Evolutionary conservation across 2,329 filamentous ascomycete species (phyloP), one percentile per base, ranked within the genome.

Genomic region (Beauveria sp.): DNA sequence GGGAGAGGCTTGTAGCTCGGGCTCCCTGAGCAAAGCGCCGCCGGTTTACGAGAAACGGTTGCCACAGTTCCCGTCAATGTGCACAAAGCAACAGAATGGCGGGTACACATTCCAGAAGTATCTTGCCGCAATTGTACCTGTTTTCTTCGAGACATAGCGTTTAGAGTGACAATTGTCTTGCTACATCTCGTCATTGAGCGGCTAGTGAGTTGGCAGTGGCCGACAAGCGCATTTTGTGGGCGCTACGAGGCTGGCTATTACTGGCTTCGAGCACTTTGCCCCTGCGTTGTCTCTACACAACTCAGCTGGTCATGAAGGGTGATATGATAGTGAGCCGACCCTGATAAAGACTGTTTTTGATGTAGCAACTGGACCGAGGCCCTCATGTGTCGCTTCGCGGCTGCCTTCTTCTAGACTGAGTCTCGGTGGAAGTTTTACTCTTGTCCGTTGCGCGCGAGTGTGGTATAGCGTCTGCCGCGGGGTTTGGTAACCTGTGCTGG

Each of bases 141-240:
- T 24, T 18, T 30, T n/a, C n/a, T 46, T 26, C 26, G 26, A 43
- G 26, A 43, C 5, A 41, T 16, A 28, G 43, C 30, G 18, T 28
- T 24, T n/a, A 28, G 47, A 59, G 47, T 30, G 46, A 50, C 55
- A 43, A 52, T 5, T 44, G 56, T 52, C 56, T 59, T 40, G 56
- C 37, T 34, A 26, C 41, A 26, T 34, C 44, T 59, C 28, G 43
- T 52, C 40, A 44, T 37, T 6, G 47, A 52, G 56, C 56, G 56
- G 47, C 56, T 59, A 51, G 54, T 56, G 43, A 57, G 56, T 24
- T 52, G 46, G 47, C 56, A 51, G 22, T 40, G 56, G 26, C 37
- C 47, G 47, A 52, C 56, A 59, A 59, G 56, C 56, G 56, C 47
- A 59, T 10, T 22, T 51, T 40, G 24, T 47, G 9, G 56, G 56